These are phyloP conservation scores for Epichloe elymi DNA, from an alignment of 2,329 filamentous ascomycete species.

Conservation along the genomic window DNA sequence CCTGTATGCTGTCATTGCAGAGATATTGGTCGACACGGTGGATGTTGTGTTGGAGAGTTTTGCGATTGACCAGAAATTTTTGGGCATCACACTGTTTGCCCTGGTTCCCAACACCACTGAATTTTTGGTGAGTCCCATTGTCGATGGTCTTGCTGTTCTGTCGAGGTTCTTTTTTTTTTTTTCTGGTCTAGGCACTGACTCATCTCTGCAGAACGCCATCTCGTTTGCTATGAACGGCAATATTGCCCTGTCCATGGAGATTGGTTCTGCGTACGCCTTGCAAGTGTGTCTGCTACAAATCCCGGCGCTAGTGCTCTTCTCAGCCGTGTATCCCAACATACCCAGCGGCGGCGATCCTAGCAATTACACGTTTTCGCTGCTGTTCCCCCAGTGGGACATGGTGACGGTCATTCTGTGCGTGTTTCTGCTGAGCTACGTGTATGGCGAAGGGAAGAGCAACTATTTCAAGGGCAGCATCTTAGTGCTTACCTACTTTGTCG, in stretches of 20 bases:
- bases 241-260: conserved; percentile 97
- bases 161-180: background rate
- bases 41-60: conserved; percentile 89
- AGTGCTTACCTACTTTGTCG: conserved; percentile 82
- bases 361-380: conserved; percentile 64
- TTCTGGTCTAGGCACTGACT: background rate
- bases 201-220: conserved; percentile 68
- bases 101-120: conserved; percentile 97
- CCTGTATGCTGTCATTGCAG: conserved; percentile 91
- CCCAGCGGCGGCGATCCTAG: conserved; percentile 25
- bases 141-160: background rate
- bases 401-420: conserved; percentile 92
- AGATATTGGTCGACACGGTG: conserved; percentile 92
- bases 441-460: conserved; percentile 97
- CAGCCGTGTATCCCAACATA: conserved; percentile 51
- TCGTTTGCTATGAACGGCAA: conserved; percentile 99
- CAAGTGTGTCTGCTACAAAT: conserved; percentile 94
- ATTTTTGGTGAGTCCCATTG: conserved; percentile 58
- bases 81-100: conserved; percentile 92
- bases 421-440: conserved; percentile 93
- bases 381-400: conserved; percentile 99
- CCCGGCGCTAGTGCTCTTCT: conserved; percentile 83
- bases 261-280: conserved; percentile 89
- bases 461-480: conserved; percentile 99
- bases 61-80: conserved; percentile 90